A percentile compares a stretch with the other conserved stretches of the same genome.
Conservation (phyloP, 441 rosid genomes). For the Manihot esculenta region DNA sequence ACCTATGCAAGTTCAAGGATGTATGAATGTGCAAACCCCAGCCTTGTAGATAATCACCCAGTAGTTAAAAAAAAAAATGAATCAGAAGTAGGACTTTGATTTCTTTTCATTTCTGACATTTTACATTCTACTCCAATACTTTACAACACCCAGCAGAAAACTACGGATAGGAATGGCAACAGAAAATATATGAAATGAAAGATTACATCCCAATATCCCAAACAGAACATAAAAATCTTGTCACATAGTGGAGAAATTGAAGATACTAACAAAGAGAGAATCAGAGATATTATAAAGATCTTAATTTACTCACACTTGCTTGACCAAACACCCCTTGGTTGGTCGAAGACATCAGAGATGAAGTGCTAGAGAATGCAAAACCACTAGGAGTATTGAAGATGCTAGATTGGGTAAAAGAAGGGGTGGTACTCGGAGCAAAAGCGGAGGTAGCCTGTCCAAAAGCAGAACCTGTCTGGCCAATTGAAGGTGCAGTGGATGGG, state of each 20-base stretch:
- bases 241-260: not conserved
- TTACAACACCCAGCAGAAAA: not conserved
- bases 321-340: conserved; percentile 47
- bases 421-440: conserved; percentile 45
- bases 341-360: conserved; percentile 49
- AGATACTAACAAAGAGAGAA: conserved; percentile 2
- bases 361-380: conserved; percentile 51
- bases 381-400: conserved; percentile 58
- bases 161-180: not conserved
- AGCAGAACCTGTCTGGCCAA: conserved; percentile 45
- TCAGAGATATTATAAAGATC: not conserved
- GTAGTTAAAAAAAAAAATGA: too few species aligned
- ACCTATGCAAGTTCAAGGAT: not conserved
- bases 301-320: conserved; percentile 47
- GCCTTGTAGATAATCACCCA: not conserved
- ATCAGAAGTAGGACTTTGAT: not conserved
- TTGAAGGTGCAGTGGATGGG: conserved; percentile 42
- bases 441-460: conserved; percentile 34
- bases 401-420: conserved; percentile 46
- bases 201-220: not conserved
- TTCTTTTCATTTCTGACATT: not conserved
- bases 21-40: not conserved
- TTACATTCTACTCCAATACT: not conserved
- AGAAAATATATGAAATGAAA: not conserved
- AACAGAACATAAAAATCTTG: not conserved